phyloP scores from a whole-genome alignment of 495 filamentous ascomycete species.

The Aspergillus olivimuriae region DNA sequence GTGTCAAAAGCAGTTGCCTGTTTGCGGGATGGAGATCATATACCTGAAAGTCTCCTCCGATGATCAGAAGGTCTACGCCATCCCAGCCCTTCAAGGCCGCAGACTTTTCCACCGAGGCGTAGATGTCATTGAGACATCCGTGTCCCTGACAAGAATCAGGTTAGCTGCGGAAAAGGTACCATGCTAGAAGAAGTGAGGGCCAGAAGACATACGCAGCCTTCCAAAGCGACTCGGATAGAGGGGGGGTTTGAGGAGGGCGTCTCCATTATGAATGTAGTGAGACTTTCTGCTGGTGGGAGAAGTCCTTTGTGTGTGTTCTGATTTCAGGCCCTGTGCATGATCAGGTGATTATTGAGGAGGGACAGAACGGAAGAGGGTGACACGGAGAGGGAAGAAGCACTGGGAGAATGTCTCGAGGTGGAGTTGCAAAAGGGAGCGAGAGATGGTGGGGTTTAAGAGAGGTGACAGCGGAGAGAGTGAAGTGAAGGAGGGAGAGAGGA shows the following conservation, averaged over 20 bases:
- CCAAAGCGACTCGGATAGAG: conserved; percentile 52
- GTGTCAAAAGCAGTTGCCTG: conserved; percentile 15
- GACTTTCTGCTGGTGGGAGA: background rate
- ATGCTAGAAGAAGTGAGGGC: background rate
- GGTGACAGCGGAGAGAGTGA: background rate
- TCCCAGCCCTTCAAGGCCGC: conserved; percentile 64
- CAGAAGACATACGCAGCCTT: conserved; percentile 67
- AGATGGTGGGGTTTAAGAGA: background rate
- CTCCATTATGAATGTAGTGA: conserved; percentile 6
- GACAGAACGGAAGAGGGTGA: background rate
- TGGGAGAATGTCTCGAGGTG: background rate
- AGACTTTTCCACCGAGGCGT: conserved; percentile 60
- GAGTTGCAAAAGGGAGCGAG: conserved; percentile 1
- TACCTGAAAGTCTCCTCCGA: conserved; percentile 88
- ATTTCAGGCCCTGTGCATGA: background rate
- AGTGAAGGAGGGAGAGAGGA: background rate
- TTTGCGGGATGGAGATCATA: conserved; percentile 1
- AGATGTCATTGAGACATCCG: conserved; percentile 84
- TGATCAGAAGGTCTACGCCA: conserved; percentile 74
- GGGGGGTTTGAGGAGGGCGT: conserved; percentile 1
- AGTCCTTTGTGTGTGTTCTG: no score
- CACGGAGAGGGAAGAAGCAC: background rate
- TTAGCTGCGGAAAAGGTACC: conserved; percentile 8
- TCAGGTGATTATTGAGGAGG: background rate
- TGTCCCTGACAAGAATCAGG: conserved; percentile 61